Conservation (phyloP, 805 yeast species). For the Candida anglica region DNA sequence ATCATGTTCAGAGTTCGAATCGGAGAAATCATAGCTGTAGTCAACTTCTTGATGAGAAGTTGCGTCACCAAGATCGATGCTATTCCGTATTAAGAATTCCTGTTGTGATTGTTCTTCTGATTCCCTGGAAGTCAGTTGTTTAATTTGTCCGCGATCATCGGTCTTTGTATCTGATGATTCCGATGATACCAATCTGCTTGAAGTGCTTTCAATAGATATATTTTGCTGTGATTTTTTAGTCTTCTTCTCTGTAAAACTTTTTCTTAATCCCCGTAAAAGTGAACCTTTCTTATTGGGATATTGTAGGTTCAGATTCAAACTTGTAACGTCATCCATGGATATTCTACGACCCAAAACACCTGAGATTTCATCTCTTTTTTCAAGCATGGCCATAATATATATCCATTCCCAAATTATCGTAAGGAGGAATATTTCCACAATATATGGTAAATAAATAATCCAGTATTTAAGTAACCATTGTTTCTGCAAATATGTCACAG, state of each 20-base stretch:
- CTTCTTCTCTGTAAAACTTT: no score
- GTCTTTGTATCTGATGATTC: no score
- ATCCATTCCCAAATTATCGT: constrained; percentile 68
- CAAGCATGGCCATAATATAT: constrained; percentile 48
- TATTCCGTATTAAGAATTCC: no score
- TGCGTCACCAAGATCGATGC: no score
- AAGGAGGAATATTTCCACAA: constrained; percentile 46
- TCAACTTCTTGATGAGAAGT: neutral
- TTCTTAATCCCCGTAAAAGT: no score
- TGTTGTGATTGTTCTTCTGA: no score
- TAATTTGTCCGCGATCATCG: no score
- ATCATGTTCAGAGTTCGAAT: neutral
- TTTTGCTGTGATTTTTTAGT: no score
- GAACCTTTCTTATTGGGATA: no score
- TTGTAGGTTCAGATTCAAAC: constrained; percentile 2
- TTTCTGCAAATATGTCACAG: constrained; percentile 19
- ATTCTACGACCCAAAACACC: constrained; percentile 62
- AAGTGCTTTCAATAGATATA: no score
- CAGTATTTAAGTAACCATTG: constrained; percentile 48
- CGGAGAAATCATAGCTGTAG: neutral
- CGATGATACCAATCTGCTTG: no score
- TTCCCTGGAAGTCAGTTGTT: no score
- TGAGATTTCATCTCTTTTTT: constrained; percentile 45
- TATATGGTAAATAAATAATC: constrained; percentile 35
- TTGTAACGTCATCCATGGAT: constrained; percentile 40